These are phyloP conservation scores for Erodium trifolium DNA, from an alignment of 441 rosid genomes.

Conservation along the genomic window DNA sequence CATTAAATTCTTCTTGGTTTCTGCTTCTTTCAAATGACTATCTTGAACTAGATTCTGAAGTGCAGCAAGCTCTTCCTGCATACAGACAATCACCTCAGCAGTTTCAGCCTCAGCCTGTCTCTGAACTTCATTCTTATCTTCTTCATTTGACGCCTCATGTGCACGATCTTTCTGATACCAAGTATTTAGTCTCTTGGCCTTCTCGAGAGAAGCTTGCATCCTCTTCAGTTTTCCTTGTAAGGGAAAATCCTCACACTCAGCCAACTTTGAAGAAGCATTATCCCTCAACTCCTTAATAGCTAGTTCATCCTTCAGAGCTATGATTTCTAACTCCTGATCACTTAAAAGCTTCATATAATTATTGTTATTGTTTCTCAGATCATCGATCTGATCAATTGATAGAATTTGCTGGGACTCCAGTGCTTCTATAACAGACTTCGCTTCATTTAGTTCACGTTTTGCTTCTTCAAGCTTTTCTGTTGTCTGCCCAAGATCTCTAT, in stretches of 20 bases:
- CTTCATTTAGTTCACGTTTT: constrained; percentile 43
- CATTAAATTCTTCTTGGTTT: constrained; percentile 32
- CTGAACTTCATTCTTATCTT: constrained; percentile 66
- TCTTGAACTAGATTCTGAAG: constrained; percentile 76
- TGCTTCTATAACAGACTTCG: constrained; percentile 69
- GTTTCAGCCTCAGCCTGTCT: constrained; percentile 93
- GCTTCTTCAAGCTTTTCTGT: constrained; percentile 45
- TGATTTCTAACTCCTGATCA: constrained; percentile 50
- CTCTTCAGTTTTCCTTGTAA: constrained; percentile 52
- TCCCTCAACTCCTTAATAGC: constrained; percentile 40
- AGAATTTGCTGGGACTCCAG: constrained; percentile 73
- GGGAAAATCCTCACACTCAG: constrained; percentile 27
- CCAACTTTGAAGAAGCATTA: constrained; percentile 29
- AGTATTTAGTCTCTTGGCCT: constrained; percentile 65
- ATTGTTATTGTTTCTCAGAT: constrained; percentile 48
- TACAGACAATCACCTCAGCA: constrained; percentile 83
- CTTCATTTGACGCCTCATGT: constrained; percentile 59
- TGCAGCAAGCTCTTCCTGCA: constrained; percentile 86
- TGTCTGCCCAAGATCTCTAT: constrained; percentile 48
- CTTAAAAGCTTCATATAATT: constrained; percentile 40
- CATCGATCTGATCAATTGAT: constrained; percentile 61
- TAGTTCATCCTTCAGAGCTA: constrained; percentile 46
- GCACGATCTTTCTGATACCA: constrained; percentile 58
- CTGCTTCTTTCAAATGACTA: constrained; percentile 63
- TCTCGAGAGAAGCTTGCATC: constrained; percentile 92